Percentiles rank a stretch among this genome's conserved stretches.
phyloP scores from a whole-genome alignment of 352 stramenopile species.

The Elongisporangium anandrum region DNA sequence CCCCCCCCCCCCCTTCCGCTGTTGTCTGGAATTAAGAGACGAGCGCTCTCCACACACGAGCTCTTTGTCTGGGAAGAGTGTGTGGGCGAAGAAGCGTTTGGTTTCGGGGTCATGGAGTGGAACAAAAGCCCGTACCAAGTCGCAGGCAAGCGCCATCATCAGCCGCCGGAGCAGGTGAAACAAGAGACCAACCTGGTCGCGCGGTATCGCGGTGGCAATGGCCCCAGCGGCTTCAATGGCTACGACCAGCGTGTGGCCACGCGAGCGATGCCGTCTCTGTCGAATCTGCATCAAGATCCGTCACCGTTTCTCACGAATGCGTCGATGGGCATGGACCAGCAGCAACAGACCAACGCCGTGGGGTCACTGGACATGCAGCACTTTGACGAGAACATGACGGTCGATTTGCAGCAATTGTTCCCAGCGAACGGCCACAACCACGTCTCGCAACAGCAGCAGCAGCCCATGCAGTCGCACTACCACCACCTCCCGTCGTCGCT shows the following conservation, averaged over 20 bases:
- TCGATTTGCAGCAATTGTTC: slow-evolving; percentile 18
- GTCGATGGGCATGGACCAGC: neutral
- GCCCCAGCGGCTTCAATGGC: too few species aligned
- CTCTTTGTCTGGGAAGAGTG: neutral
- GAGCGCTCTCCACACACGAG: neutral
- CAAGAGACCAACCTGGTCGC: neutral
- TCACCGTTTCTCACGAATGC: neutral
- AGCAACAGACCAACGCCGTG: neutral
- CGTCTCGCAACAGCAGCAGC: neutral
- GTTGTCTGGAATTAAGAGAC: neutral
- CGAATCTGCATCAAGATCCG: neutral
- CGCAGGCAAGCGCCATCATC: neutral
- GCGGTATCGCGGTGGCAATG: neutral
- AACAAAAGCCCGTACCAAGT: neutral
- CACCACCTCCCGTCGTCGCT: neutral
- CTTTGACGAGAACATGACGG: slow-evolving; percentile 11
- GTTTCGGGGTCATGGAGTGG: neutral
- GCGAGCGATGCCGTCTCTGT: neutral
- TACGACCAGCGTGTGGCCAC: neutral
- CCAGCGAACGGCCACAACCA: neutral
- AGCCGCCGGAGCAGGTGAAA: neutral
- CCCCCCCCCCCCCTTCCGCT: neutral
- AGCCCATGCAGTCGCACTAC: neutral
- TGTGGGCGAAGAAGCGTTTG: neutral
- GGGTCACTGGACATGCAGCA: slow-evolving; percentile 13